Evolutionary conservation across 345 rosid species (phyloP).

Genomic region (rapeseed (Brassica napus)): DNA sequence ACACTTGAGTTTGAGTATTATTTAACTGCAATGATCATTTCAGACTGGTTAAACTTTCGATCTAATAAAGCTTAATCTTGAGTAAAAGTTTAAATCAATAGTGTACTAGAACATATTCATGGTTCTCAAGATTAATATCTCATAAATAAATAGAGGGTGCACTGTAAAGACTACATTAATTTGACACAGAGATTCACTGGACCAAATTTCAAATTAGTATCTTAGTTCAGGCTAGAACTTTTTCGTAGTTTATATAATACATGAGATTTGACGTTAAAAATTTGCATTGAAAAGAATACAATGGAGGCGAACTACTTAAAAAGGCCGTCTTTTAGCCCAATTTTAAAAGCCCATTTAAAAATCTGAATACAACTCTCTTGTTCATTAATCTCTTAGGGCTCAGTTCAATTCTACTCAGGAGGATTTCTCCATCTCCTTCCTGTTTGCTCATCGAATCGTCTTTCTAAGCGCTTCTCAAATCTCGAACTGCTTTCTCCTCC

Average conservation of each 20-base stretch:
- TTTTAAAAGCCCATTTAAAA: conserved; percentile 19
- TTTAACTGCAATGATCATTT: not conserved
- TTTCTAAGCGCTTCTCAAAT: not conserved
- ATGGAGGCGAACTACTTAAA: not conserved
- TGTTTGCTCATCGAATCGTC: conserved; percentile 11
- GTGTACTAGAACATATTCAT: not conserved
- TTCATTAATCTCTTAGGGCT: conserved; percentile 26
- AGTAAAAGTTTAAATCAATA: not conserved
- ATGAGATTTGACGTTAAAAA: not conserved
- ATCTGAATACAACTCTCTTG: not conserved
- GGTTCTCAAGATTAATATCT: not conserved
- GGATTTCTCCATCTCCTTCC: not conserved
- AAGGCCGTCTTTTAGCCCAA: not conserved
- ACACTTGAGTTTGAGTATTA: not conserved
- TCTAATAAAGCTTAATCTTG: not conserved
- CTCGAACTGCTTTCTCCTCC: conserved; percentile 9
- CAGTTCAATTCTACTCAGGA: not conserved
- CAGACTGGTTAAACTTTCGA: not conserved
- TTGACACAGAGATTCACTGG: not conserved
- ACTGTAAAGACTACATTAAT: not conserved
- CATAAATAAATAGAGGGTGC: not conserved
- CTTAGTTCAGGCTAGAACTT: not conserved
- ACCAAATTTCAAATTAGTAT: not conserved
- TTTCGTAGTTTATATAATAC: not conserved
- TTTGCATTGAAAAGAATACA: not conserved